Evolutionary conservation across 495 filamentous ascomycete species (phyloP), one percentile per base, ranked within the genome.

Genomic region (Viridothelium virens): DNA sequence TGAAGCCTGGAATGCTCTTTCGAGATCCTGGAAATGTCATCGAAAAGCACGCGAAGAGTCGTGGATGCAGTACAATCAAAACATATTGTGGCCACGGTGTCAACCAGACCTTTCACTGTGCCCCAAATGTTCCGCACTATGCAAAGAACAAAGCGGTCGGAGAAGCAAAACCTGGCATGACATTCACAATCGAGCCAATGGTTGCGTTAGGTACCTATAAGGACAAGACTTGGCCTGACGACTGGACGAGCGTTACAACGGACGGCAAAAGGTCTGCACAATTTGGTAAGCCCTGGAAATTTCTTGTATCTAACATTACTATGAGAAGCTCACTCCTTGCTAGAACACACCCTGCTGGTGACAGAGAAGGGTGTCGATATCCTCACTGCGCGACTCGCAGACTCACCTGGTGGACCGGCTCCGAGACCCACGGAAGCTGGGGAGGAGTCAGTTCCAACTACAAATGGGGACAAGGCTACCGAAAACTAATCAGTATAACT

Each of bases 281-380:
- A 64, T 79, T 79, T 63, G 78, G 78, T 80, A 68, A 61, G 74
- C 71, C 44, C 50, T 37, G 12, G 48, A 2, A 50, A 56, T 10
- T 46, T 33, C 36, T 31, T 31, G 41, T 31, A 4, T 47, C 41
- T 41, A 0, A 31, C 3, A 11, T 2, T 12, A 3, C 4, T 14
- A 10, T 3, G 31, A 53, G 6, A 34, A 18, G 10, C 11, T n/a
- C 37, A 44, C 53, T 10, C 1, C 1, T 53, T 56, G 47, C 31
- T 66, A 89, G 92, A 99, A 74, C 94, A 99, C 75, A 99, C 94
- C 0, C 82, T 96, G 44, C 77, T 99, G 2, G 93, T 97, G 1
- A 99, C 94, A 0, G 92, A 94, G 73, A 87, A 90, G 63, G 94
- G 94, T 1, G 91, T 96, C 14, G 94, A 99, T 79, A 82, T 97